Conservation (phyloP, 768 basidiomycete species). For the Xerocomellus intermedius region DNA sequence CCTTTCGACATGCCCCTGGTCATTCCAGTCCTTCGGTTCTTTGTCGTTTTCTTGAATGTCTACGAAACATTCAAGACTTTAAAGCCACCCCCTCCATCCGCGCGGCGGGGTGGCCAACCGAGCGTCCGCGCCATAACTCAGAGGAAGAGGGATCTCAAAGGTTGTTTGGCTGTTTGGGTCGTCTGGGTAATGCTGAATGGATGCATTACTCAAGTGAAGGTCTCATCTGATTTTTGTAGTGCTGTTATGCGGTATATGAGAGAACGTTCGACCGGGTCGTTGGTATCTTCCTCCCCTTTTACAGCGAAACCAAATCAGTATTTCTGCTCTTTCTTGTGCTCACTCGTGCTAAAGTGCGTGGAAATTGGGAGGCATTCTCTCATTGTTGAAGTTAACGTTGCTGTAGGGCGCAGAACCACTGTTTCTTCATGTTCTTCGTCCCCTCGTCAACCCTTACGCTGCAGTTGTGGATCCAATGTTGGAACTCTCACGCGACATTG, state of each 20-base stretch:
- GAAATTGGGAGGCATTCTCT: slow-evolving; percentile 2
- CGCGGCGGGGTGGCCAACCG: slow-evolving; percentile 52
- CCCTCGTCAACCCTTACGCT: slow-evolving; percentile 73
- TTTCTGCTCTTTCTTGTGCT: slow-evolving; percentile 71
- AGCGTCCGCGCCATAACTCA: slow-evolving; percentile 67
- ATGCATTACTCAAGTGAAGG: slow-evolving; percentile 4
- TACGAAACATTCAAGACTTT: slow-evolving; percentile 85
- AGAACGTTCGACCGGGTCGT: slow-evolving; percentile 61
- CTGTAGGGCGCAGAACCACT: slow-evolving; percentile 82
- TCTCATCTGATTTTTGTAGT: slow-evolving; percentile 40
- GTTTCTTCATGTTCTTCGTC: slow-evolving; percentile 77
- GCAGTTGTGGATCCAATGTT: slow-evolving; percentile 61
- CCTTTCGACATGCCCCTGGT: slow-evolving; percentile 59
- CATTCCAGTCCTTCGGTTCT: slow-evolving; percentile 60
- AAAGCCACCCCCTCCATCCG: slow-evolving; percentile 57
- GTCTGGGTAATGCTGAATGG: slow-evolving; percentile 63
- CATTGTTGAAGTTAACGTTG: slow-evolving; percentile 10
- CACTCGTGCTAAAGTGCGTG: slow-evolving; percentile 68
- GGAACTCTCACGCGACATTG: slow-evolving; percentile 58
- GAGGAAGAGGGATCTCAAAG: slow-evolving; percentile 84
- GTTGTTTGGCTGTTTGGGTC: slow-evolving; percentile 79
- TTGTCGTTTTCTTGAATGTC: slow-evolving; percentile 74
- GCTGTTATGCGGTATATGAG: slow-evolving; percentile 68
- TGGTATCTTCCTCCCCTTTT: slow-evolving; percentile 77
- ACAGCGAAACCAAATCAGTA: slow-evolving; percentile 77